Evolutionary conservation across 2,329 filamentous ascomycete species (phyloP).

Genomic region (Arthrinium phaeospermum): DNA sequence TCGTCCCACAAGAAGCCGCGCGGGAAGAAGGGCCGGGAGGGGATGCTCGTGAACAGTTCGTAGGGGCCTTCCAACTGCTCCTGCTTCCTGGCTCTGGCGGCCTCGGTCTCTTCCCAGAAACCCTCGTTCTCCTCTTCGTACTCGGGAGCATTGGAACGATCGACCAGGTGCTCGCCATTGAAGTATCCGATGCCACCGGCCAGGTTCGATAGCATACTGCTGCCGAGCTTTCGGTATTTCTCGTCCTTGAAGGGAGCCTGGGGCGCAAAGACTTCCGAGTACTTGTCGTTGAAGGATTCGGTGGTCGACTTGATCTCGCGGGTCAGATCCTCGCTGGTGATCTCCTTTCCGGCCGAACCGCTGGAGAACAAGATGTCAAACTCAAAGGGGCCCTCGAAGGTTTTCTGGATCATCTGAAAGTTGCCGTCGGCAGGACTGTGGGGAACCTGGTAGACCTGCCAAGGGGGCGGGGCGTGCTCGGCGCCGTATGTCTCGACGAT

Average conservation of each 20-base stretch:
- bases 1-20: conserved; percentile 98
- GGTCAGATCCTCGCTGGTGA: conserved; percentile 69
- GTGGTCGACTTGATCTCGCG: conserved; percentile 70
- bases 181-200: conserved; percentile 96
- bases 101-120: conserved; percentile 91
- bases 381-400: conserved; percentile 88
- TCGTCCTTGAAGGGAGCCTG: conserved; percentile 76
- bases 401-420: conserved; percentile 86
- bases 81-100: conserved; percentile 72
- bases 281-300: conserved; percentile 75
- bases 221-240: conserved; percentile 80
- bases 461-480: conserved; percentile 78
- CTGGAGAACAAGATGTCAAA: conserved; percentile 94
- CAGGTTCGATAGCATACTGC: conserved; percentile 92
- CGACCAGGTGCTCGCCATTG: conserved; percentile 84
- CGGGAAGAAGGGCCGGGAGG: conserved; percentile 94
- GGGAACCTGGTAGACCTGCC: conserved; percentile 80
- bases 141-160: conserved; percentile 88
- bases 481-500: conserved; percentile 54
- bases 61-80: conserved; percentile 80
- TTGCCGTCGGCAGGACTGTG: conserved; percentile 77
- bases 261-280: conserved; percentile 73
- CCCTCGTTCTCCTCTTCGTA: conserved; percentile 95
- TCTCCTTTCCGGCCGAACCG: conserved; percentile 63
- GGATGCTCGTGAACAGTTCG: conserved; percentile 89